Conservation (phyloP, 345 rosid genomes). For the Euclidium syriacum region DNA sequence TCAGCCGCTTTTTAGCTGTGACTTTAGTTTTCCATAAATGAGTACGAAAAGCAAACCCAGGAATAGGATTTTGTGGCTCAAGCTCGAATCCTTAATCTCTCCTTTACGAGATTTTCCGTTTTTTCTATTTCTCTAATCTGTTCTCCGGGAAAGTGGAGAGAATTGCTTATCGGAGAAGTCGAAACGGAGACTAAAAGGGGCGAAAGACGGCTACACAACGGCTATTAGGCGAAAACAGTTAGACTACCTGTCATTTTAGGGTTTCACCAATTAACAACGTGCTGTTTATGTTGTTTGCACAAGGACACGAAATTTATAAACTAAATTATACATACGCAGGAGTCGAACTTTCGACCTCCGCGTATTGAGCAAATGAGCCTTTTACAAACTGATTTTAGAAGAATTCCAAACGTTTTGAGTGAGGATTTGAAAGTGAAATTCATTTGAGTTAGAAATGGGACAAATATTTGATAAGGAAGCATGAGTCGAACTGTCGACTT, state of each 20-base stretch:
- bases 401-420: too few species aligned
- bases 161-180: conserved; percentile 3
- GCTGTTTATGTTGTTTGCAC: not conserved
- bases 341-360: too few species aligned
- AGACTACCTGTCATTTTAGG: conserved; percentile 16
- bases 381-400: too few species aligned
- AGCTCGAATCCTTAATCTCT: conserved; percentile 6
- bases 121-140: not conserved
- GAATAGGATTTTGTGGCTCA: not conserved
- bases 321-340: too few species aligned
- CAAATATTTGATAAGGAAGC: too few species aligned
- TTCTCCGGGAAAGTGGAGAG: conserved; percentile 5
- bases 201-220: not conserved
- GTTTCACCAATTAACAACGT: not conserved
- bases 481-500: too few species aligned
- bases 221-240: not conserved
- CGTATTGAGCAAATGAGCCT: too few species aligned
- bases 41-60: conserved; percentile 17
- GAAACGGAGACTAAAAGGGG: not conserved
- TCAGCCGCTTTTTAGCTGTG: conserved; percentile 10
- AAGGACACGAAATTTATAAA: conserved; percentile 1
- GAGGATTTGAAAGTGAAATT: too few species aligned
- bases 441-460: too few species aligned
- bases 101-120: conserved; percentile 3
- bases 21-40: not conserved